Conservation (phyloP, 2,329 filamentous ascomycete species). For the Thielaviopsis musarum region DNA sequence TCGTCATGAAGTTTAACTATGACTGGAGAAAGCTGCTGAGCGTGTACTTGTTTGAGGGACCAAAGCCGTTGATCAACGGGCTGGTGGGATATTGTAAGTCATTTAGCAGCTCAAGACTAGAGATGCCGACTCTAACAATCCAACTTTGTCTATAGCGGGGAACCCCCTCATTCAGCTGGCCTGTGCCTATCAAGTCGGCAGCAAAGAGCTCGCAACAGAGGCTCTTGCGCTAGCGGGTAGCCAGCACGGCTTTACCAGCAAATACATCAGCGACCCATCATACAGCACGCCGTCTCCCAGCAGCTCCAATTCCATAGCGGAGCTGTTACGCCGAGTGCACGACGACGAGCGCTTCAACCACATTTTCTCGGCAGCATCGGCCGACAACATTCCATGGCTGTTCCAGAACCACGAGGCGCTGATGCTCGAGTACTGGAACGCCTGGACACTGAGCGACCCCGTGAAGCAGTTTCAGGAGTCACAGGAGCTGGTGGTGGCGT, state of each 20-base stretch:
- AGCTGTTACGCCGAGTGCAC: constrained; percentile 53
- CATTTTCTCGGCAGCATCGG: constrained; percentile 40
- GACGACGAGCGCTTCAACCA: constrained; percentile 53
- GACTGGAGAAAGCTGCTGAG: constrained; percentile 67
- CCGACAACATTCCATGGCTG: constrained; percentile 44
- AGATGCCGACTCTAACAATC: neutral
- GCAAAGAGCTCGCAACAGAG: constrained; percentile 75
- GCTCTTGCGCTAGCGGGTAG: constrained; percentile 52
- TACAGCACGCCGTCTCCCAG: constrained; percentile 51
- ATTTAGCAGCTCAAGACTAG: neutral
- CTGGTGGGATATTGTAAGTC: constrained; percentile 60
- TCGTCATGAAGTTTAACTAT: constrained; percentile 55
- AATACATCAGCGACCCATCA: constrained; percentile 53
- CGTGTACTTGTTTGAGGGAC: constrained; percentile 58
- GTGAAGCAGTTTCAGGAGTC: constrained; percentile 59
- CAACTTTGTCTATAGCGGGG: constrained; percentile 39
- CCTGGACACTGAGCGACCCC: constrained; percentile 58
- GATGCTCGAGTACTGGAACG: constrained; percentile 79
- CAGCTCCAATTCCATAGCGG: constrained; percentile 43
- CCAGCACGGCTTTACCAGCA: constrained; percentile 43
- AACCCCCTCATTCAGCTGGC: constrained; percentile 88
- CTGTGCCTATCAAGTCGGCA: constrained; percentile 83
- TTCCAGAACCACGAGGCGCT: constrained; percentile 52
- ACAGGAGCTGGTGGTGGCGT: constrained; percentile 41
- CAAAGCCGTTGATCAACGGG: constrained; percentile 65